Percentiles rank a stretch among this genome's conserved stretches.
Conservation (phyloP, 495 filamentous ascomycete genomes). For the Haplographium delicatum region DNA sequence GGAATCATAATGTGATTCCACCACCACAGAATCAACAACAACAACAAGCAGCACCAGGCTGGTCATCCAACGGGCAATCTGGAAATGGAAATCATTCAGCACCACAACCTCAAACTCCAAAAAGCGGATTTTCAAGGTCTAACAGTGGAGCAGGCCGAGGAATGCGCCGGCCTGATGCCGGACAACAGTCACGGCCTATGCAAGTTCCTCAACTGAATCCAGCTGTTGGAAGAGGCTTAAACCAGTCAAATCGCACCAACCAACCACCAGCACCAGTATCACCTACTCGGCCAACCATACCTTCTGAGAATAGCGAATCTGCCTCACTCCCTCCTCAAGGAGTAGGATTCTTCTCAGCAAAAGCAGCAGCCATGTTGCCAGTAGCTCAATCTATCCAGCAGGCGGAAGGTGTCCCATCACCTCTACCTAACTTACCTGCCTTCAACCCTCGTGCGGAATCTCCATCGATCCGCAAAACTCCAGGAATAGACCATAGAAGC, state of each 20-base stretch:
- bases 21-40: conserved; percentile 22
- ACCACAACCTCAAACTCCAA: conserved; percentile 24
- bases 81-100: background rate
- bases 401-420: conserved; percentile 25
- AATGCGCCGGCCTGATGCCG: conserved; percentile 9
- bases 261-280: conserved; percentile 19
- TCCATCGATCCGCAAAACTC: conserved; percentile 82
- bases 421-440: conserved; percentile 38
- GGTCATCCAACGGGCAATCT: conserved; percentile 5
- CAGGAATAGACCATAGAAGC: conserved; percentile 68
- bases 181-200: background rate
- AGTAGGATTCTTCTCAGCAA: conserved; percentile 72
- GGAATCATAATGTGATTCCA: conserved; percentile 21
- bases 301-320: background rate
- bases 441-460: conserved; percentile 84
- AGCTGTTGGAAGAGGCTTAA: conserved; percentile 17
- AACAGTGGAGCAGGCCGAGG: conserved; percentile 11
- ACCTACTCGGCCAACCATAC: conserved; percentile 9
- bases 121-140: conserved; percentile 18
- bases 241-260: conserved; percentile 22
- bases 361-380: conserved; percentile 47
- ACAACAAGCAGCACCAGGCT: conserved; percentile 10
- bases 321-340: conserved; percentile 16
- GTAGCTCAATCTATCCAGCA: conserved; percentile 40
- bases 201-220: conserved; percentile 6